A percentile compares a stretch with the other conserved stretches of the same genome.
These are phyloP conservation scores for Sarcodon aspratus DNA, from an alignment of 768 basidiomycete species.

Conservation along the genomic window DNA sequence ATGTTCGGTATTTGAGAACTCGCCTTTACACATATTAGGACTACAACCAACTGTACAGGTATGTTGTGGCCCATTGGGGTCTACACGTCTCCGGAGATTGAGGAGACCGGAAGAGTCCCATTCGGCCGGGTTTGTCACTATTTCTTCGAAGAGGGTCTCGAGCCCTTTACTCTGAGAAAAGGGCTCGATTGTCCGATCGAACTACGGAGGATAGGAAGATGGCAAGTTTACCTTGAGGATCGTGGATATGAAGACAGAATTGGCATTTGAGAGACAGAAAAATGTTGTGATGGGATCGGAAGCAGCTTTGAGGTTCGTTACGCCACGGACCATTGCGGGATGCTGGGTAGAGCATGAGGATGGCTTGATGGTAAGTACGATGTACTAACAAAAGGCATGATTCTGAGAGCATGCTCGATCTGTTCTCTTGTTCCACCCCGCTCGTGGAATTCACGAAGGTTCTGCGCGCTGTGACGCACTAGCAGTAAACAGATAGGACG, in stretches of 20 bases:
- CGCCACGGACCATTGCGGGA: slow-evolving; percentile 91
- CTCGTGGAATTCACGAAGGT: slow-evolving; percentile 58
- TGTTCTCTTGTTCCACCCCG: slow-evolving; percentile 61
- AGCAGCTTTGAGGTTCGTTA: slow-evolving; percentile 60
- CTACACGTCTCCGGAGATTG: slow-evolving; percentile 63
- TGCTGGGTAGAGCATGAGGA: slow-evolving; percentile 43
- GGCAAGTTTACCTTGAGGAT: slow-evolving; percentile 58
- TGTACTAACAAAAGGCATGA: slow-evolving; percentile 74
- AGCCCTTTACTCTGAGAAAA: slow-evolving; percentile 65
- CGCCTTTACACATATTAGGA: slow-evolving; percentile 97
- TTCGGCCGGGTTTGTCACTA: slow-evolving; percentile 87
- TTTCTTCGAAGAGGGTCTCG: slow-evolving; percentile 60
- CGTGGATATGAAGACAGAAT: slow-evolving; percentile 82
- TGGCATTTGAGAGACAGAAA: slow-evolving; percentile 90
- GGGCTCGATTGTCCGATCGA: background rate
- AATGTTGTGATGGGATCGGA: slow-evolving; percentile 62
- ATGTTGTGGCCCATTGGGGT: slow-evolving; percentile 72
- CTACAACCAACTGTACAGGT: slow-evolving; percentile 80
- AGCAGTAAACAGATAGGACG: background rate
- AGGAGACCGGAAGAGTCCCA: slow-evolving; percentile 68
- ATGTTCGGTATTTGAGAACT: background rate
- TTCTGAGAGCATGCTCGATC: slow-evolving; percentile 66
- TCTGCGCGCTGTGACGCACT: slow-evolving; percentile 39
- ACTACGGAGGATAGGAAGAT: background rate
- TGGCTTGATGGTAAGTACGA: background rate